Percentiles rank a stretch among this genome's conserved stretches.
phyloP scores from a whole-genome alignment of 148 eudicot species.

The Pouteria glomerata region DNA sequence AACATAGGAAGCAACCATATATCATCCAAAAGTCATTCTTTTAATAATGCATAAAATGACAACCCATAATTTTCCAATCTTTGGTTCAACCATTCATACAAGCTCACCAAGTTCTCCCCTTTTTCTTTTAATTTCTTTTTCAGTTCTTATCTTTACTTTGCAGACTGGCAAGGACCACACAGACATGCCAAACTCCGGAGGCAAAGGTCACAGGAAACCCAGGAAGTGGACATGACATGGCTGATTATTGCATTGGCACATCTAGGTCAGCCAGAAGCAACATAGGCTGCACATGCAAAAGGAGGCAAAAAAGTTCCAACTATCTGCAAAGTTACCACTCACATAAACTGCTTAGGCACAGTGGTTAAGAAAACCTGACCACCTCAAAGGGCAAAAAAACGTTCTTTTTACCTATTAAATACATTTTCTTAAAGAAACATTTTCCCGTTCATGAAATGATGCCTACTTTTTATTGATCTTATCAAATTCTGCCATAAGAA shows the following conservation, averaged over 20 bases:
- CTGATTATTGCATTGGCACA: not conserved
- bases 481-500: slow-evolving; percentile 70
- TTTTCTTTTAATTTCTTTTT: not conserved
- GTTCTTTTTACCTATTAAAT: no score
- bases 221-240: not conserved
- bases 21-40: not conserved
- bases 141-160: not conserved
- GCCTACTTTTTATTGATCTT: slow-evolving; percentile 79
- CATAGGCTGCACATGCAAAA: not conserved
- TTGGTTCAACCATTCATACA: not conserved
- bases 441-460: not conserved
- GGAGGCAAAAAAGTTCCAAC: not conserved
- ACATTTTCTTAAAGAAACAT: no score
- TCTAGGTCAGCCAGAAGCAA: not conserved
- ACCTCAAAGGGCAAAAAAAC: not conserved
- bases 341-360: not conserved
- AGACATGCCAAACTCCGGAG: not conserved
- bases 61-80: not conserved
- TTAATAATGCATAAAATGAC: not conserved
- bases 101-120: not conserved
- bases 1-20: slow-evolving; percentile 16
- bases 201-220: not conserved
- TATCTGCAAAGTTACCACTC: not conserved
- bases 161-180: not conserved
- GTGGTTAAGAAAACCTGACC: not conserved